Base-by-base conservation (phyloP, 208 protist species). In the Novymonas esmeraldas region DNA sequence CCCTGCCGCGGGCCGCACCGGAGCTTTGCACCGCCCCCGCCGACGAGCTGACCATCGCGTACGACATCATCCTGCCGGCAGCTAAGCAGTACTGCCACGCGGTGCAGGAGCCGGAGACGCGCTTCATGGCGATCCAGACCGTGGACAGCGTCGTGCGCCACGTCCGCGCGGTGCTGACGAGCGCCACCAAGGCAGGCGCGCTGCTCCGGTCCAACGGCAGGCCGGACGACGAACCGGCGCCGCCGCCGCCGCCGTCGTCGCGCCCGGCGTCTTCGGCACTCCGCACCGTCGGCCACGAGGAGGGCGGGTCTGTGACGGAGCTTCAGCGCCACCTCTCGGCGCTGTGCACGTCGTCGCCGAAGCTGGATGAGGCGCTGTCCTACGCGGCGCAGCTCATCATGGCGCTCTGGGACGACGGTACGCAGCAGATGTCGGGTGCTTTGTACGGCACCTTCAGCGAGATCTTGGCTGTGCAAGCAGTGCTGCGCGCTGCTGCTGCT, bases 71-170 rank as follows among this genome's bases (percentile, higher is more conserved):
- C 42, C 45, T 94, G 31, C 87, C 88, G 18, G 72, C 79, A 6
- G 79, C 85, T 1, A 57, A 83, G 45, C 24, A 63, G 18, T 92
- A 79, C 64, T 86, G 71, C 76, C 64, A 74, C 42, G 48, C 76
- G 22, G 67, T 94, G 44, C 78, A 93, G 24, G 74, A 87, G 56
- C 87, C 87, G 1, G 89, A 97, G 55, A 92, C 85, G 26, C 85
- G 92, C 36, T 97, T 97, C 65, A 94, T 95, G 87, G 92, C 92
- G 3, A 94, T 92, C 54, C 92, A 97, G 72, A 94, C 89, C 3
- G 76, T 95, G 34, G 89, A 97, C 70, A 79, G 76, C 68, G 78
- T 92, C 7, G 83, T 97, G 46, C 84, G 85, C n/a, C 81, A 97
- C 76, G 76, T 94, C 20, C 60, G 36, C 33, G 63, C 85, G 22